Evolutionary conservation across 2,329 filamentous ascomycete species (phyloP).

Genomic region (Pseudogymnoascus sp.): DNA sequence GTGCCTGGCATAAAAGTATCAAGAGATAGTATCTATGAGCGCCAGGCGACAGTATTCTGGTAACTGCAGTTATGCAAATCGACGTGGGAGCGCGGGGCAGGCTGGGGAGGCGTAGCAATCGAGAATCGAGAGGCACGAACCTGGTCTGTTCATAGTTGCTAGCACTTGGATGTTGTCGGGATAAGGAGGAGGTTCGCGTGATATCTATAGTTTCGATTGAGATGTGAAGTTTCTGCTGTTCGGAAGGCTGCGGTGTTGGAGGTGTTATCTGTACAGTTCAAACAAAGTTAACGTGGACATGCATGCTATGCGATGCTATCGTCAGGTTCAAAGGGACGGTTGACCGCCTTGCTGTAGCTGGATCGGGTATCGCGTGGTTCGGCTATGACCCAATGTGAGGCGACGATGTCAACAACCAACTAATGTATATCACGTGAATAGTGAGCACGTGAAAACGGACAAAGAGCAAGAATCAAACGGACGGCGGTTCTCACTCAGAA

Average conservation of each 20-base stretch:
- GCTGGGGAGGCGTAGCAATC: neutral
- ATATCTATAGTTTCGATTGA: neutral
- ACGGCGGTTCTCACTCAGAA: neutral
- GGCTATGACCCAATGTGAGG: slow-evolving; percentile 4
- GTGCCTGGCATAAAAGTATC: neutral
- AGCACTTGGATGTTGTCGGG: neutral
- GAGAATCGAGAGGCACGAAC: neutral
- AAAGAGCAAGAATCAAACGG: neutral
- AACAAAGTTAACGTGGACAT: slow-evolving; percentile 2
- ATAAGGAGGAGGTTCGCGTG: neutral
- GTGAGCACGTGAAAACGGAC: neutral
- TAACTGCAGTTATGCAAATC: neutral
- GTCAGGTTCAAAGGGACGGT: slow-evolving; percentile 6
- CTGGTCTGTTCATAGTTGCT: slow-evolving; percentile 3
- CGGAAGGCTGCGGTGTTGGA: neutral
- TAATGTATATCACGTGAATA: neutral
- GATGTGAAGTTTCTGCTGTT: neutral
- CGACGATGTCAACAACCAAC: neutral
- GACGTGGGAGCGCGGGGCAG: neutral
- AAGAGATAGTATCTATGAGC: neutral
- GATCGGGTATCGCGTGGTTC: slow-evolving; percentile 5
- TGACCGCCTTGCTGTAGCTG: slow-evolving; percentile 6
- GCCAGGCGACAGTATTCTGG: neutral
- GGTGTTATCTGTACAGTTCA: neutral
- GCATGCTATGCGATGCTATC: slow-evolving; percentile 6